Conservation (phyloP, 768 basidiomycete species). For the Boletellus ananiceps region DNA sequence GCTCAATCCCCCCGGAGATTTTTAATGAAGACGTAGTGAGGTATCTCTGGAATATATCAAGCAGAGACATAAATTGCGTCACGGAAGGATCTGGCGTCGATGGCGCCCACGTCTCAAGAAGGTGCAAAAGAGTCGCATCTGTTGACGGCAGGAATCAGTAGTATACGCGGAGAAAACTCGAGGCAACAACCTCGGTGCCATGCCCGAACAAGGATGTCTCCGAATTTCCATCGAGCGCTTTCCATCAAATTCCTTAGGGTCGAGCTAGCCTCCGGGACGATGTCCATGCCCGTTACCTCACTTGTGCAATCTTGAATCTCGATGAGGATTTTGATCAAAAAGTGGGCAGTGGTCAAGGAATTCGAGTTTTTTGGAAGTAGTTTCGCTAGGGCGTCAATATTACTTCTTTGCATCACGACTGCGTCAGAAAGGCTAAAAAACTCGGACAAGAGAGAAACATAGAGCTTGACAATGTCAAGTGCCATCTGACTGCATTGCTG, state of each 20-base stretch:
- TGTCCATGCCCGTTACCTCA: constrained; percentile 76
- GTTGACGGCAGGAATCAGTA: constrained; percentile 9
- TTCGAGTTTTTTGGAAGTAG: constrained; percentile 73
- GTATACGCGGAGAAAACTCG: not conserved
- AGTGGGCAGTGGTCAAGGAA: constrained; percentile 77
- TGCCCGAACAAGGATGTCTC: constrained; percentile 66
- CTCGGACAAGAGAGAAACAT: constrained; percentile 78
- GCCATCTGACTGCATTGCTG: constrained; percentile 85
- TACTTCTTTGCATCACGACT: constrained; percentile 52
- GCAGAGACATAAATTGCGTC: constrained; percentile 70
- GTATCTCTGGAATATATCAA: constrained; percentile 79
- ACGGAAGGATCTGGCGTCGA: constrained; percentile 58
- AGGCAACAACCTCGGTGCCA: constrained; percentile 75
- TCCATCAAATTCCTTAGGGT: constrained; percentile 73
- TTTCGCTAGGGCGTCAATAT: constrained; percentile 40
- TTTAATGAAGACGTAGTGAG: constrained; percentile 73
- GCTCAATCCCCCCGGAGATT: constrained; percentile 72
- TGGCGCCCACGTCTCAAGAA: constrained; percentile 81
- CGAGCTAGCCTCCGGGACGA: constrained; percentile 67
- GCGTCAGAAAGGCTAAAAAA: constrained; percentile 83
- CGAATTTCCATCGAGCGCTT: constrained; percentile 83
- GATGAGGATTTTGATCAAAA: constrained; percentile 70
- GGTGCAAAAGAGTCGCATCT: constrained; percentile 83
- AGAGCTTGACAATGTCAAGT: constrained; percentile 79
- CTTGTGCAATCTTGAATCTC: constrained; percentile 85